Percentiles rank a stretch among this genome's conserved stretches.
These are phyloP conservation scores for Sphenostylis stenocarpa DNA, from an alignment of 306 rosid species.

Conservation along the genomic window DNA sequence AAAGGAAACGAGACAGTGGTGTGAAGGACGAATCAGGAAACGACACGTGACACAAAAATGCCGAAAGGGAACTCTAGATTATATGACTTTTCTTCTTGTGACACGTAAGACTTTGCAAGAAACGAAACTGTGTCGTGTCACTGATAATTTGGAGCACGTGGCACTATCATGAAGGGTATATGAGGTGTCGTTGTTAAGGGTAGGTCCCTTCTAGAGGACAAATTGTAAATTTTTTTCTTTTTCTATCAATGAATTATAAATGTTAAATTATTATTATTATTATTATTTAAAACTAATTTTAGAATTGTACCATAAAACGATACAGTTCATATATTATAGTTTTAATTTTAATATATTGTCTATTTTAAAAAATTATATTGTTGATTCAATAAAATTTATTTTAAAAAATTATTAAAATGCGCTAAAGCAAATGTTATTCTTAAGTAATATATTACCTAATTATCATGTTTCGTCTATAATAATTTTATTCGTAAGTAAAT, in stretches of 20 bases:
- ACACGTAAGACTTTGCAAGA: background rate
- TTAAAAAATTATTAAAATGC: too few relatives aligned
- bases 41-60: conserved; percentile 24
- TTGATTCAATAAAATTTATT: too few relatives aligned
- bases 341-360: too few relatives aligned
- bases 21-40: conserved; percentile 1
- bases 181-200: background rate
- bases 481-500: too few relatives aligned
- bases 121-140: background rate
- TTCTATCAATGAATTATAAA: background rate
- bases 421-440: too few relatives aligned
- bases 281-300: too few relatives aligned
- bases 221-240: background rate
- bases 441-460: too few relatives aligned
- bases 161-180: background rate
- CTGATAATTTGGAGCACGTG: background rate
- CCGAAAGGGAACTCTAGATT: background rate
- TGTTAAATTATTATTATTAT: too few relatives aligned
- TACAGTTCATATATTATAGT: too few relatives aligned
- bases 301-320: too few relatives aligned
- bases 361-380: too few relatives aligned
- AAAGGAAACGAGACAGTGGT: background rate
- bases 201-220: background rate
- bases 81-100: conserved; percentile 14
- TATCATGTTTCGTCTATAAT: too few relatives aligned